Percentiles rank a stretch among this genome's conserved stretches.
phyloP scores from a whole-genome alignment of 768 basidiomycete species.

The Mycena galericulata region DNA sequence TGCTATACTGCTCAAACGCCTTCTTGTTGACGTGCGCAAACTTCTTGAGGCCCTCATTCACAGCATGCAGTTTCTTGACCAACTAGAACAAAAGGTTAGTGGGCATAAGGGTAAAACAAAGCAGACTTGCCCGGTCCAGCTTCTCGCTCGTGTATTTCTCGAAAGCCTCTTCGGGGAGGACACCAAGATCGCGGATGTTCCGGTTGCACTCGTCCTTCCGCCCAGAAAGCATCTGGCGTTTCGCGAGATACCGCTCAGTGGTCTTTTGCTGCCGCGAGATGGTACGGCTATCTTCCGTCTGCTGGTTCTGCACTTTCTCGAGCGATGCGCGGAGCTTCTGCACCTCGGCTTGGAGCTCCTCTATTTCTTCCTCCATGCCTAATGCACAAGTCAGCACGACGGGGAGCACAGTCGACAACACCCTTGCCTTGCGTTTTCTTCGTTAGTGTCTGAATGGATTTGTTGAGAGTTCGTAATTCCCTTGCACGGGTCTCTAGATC shows the following conservation, averaged over 20 bases:
- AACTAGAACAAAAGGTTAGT: conserved; percentile 63
- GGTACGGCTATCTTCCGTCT: conserved; percentile 86
- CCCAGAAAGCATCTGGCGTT: conserved; percentile 84
- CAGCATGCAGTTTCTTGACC: conserved; percentile 90
- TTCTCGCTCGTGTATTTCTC: conserved; percentile 92
- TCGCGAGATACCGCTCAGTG: conserved; percentile 93
- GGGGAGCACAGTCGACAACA: not conserved
- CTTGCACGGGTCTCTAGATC: conserved; percentile 76
- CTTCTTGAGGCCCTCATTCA: conserved; percentile 94
- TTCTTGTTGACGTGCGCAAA: conserved; percentile 99
- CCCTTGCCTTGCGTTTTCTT: conserved; percentile 70
- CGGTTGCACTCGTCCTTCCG: conserved; percentile 96
- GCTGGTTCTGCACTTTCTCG: conserved; percentile 84
- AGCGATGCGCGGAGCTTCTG: conserved; percentile 75
- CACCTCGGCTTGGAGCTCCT: conserved; percentile 68
- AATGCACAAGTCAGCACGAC: conserved; percentile 4
- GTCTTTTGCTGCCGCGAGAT: conserved; percentile 95
- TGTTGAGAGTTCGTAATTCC: conserved; percentile 76
- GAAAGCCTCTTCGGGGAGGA: conserved; percentile 96
- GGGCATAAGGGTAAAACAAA: not conserved
- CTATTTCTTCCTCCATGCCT: conserved; percentile 83
- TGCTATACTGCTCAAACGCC: conserved; percentile 97
- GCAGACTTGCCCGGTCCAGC: conserved; percentile 79
- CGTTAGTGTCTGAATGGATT: conserved; percentile 72
- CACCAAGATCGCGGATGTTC: conserved; percentile 95